Evolutionary conservation across 2,329 filamentous ascomycete genomes (phyloP).

Genomic region (Trichoderma sp.): DNA sequence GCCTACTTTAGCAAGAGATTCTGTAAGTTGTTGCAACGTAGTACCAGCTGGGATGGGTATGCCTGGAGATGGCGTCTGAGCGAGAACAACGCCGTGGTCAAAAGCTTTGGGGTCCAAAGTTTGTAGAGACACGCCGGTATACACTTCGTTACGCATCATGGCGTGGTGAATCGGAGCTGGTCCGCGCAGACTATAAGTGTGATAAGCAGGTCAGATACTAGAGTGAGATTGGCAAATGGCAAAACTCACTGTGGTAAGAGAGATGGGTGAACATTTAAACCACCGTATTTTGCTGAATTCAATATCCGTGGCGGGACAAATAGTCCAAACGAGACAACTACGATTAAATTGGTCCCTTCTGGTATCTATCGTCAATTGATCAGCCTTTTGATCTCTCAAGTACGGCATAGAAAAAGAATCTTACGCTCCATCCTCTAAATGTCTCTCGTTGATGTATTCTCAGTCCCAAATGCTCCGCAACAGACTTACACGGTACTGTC

Average conservation of each 20-base stretch:
- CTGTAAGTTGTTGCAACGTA: slow-evolving; percentile 45
- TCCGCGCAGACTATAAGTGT: slow-evolving; percentile 67
- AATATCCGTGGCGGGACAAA: slow-evolving; percentile 81
- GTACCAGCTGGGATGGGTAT: slow-evolving; percentile 51
- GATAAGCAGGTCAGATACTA: background rate
- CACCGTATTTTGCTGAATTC: slow-evolving; percentile 71
- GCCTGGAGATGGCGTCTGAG: slow-evolving; percentile 64
- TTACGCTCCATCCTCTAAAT: slow-evolving; percentile 78
- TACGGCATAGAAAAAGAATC: slow-evolving; percentile 30
- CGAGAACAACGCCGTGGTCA: slow-evolving; percentile 75
- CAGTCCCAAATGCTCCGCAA: slow-evolving; percentile 65
- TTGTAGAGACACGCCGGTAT: slow-evolving; percentile 81
- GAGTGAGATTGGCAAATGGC: background rate
- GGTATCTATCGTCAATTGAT: slow-evolving; percentile 52
- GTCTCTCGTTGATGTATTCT: slow-evolving; percentile 75
- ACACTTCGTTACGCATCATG: slow-evolving; percentile 61
- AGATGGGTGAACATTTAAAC: slow-evolving; percentile 91
- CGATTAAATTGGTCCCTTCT: slow-evolving; percentile 68
- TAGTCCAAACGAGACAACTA: slow-evolving; percentile 93
- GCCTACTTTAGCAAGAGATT: slow-evolving; percentile 62
- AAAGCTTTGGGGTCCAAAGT: slow-evolving; percentile 77
- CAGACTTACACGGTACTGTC: slow-evolving; percentile 70
- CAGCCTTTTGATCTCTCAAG: background rate
- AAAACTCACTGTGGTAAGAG: slow-evolving; percentile 72
- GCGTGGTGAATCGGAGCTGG: slow-evolving; percentile 85